Evolutionary conservation across 106 monocot genomes (phyloP), one percentile per base, ranked within the genome.

Genomic region (Gastrodia elata): DNA sequence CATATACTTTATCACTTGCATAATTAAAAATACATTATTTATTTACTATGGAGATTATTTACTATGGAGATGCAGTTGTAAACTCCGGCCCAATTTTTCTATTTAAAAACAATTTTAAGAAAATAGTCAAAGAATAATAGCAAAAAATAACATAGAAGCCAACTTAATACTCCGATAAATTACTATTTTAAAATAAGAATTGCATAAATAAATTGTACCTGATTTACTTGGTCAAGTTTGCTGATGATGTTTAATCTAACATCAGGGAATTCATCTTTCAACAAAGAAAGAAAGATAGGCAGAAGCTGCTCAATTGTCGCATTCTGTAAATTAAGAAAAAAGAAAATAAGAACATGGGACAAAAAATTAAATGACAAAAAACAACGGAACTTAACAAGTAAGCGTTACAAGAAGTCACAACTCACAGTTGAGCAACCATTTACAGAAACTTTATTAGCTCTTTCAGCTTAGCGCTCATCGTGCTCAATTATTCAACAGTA

Each of bases 151-250:
- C 32, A 38, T 37, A 37, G 38, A 67, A 67, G 38, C 35, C 20
- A 37, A 9, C 1, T 61, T 14, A 5, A 18, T 16, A 67, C n/a
- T 67, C 15, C 30, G 32, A 36, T 67, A n/a, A 15, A n/a, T 28
- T 5, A 67, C 67, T 4, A 67, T 38, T 67, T 37, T 67, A 38
- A 2, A 20, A 67, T 38, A 67, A 67, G 0, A 36, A 20, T 20
- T 37, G 27, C 8, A 30, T 33, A 52, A 13, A 59, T 59, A 67
- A 28, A 67, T 38, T 44, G 44, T 43, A 94, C 94, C 88, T 94
- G 94, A 80, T 94, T 94, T 48, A 94, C 94, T 89, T 94, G 94
- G 78, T 94, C 94, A 69, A 94, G 90, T 70, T 94, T 94, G 84
- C 94, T 94, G 65, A 94, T 94, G 57, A 94, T 91, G 71, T 94